Base-by-base conservation (phyloP, 1,284 basidiomycete species). In the Cerrena zonata region DNA sequence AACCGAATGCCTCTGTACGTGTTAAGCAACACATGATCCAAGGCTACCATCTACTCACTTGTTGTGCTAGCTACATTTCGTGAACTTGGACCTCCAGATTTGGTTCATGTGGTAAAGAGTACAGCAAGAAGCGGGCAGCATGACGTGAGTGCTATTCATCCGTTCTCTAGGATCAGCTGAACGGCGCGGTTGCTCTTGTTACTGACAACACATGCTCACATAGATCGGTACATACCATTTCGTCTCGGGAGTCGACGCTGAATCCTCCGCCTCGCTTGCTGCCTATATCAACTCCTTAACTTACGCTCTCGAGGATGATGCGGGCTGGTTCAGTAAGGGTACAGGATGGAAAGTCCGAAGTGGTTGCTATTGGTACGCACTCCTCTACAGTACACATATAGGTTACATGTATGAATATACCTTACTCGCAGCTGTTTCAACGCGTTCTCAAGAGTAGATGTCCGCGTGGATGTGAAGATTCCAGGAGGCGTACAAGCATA, bases 201-300 rank as follows among this genome's bases (percentile, higher is more conserved):
- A 47, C 53, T 45, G 48, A 56, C 51, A 27, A 23, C 22, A n/a
- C 7, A 23, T 56, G 30, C 22, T 46, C 34, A 51, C 51, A 24
- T 62, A 95, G 91, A 73, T 91, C 51, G 91, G 91, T 39, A 94
- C 92, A 23, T 96, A 95, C 66, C 94, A 97, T 71, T 94, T 89
- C 65, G 82, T 97, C 51, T 98, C 95, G 0, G 95, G 95, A 24
- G 91, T 98, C 45, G 95, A 99, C 68, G 93, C 95, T 1, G 96
- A 93, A 10, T 96, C 94, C 1, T 97, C 94, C 11, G 96, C 95
- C 2, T 96, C 94, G 0, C 79, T 99, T 11, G 96, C 95, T 7
- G 95, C 95, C 3, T 99, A 99, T 71, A 89, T 99, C 69, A 99
- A 99, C 74, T 95, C 92, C 13, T 77, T 99, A 27, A 95, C 92